phyloP scores from a whole-genome alignment of 2,329 filamentous ascomycete genomes.

The Pseudogymnoascus sp. region DNA sequence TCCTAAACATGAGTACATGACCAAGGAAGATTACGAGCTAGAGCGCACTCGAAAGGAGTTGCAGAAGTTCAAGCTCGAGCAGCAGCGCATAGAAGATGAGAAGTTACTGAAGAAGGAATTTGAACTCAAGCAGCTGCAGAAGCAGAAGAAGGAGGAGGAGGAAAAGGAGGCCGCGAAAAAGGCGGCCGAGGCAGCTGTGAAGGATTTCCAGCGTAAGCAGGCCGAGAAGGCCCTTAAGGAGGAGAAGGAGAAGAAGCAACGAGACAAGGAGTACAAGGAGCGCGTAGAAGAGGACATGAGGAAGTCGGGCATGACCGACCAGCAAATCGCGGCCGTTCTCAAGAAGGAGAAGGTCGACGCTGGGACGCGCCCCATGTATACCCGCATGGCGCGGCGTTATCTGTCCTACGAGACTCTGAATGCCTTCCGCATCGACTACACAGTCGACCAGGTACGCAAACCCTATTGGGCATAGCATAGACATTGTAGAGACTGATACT shows the following conservation, averaged over 20 bases:
- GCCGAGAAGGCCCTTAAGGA: conserved; percentile 29
- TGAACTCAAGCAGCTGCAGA: conserved; percentile 41
- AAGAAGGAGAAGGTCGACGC: conserved; percentile 45
- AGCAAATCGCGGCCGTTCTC: conserved; percentile 51
- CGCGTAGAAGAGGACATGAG: conserved; percentile 51
- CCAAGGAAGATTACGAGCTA: conserved; percentile 42
- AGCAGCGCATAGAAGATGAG: conserved; percentile 40
- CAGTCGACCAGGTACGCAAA: conserved; percentile 44
- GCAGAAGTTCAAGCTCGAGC: conserved; percentile 39
- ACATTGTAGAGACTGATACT: background rate
- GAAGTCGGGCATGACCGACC: conserved; percentile 51
- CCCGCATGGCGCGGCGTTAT: conserved; percentile 55
- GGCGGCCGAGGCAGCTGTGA: conserved; percentile 44
- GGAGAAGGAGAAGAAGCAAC: conserved; percentile 31
- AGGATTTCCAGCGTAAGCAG: conserved; percentile 39
- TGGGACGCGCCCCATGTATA: conserved; percentile 47
- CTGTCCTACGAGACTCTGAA: conserved; percentile 56
- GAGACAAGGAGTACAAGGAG: conserved; percentile 34
- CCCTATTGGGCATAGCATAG: background rate
- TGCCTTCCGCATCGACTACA: conserved; percentile 49
- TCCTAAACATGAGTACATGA: conserved; percentile 25
- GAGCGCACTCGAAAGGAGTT: conserved; percentile 37
- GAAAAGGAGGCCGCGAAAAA: conserved; percentile 43
- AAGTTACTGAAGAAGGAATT: conserved; percentile 46
- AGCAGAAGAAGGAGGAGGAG: conserved; percentile 39